A percentile compares a stretch with the other conserved stretches of the same genome.
Evolutionary conservation across 2,329 filamentous ascomycete genomes (phyloP).

Genomic region (Drechslerella coelobrocha): DNA sequence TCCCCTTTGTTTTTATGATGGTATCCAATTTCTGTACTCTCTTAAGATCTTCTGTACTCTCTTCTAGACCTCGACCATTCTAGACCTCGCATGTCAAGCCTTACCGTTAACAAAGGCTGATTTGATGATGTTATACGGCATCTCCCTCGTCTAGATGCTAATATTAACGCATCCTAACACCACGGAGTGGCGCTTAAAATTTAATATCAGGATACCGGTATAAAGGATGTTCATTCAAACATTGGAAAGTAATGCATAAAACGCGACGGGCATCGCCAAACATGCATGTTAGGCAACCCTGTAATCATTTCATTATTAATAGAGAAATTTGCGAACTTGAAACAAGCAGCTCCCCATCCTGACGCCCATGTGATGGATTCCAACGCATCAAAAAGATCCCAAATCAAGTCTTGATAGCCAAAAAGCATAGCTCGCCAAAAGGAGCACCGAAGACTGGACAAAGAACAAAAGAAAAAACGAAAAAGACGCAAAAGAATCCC

Average conservation of each 20-base stretch:
- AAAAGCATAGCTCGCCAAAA: constrained; percentile 7
- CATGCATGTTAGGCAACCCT: constrained; percentile 7
- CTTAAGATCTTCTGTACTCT: too few species aligned
- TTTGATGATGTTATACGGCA: too few species aligned
- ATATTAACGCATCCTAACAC: too few species aligned
- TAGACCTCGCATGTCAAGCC: too few species aligned
- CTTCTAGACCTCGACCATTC: too few species aligned
- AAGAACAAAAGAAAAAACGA: constrained; percentile 25
- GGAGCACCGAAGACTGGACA: neutral
- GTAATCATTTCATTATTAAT: constrained; percentile 5
- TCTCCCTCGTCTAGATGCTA: too few species aligned
- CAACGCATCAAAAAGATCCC: constrained; percentile 1
- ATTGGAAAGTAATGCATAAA: too few species aligned
- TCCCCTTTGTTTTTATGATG: neutral
- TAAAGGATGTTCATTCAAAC: too few species aligned
- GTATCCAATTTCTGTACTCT: constrained; percentile 1
- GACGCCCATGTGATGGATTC: constrained; percentile 28
- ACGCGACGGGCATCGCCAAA: neutral
- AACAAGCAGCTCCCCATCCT: constrained; percentile 22
- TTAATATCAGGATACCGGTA: too few species aligned
- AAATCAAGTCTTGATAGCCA: constrained; percentile 19
- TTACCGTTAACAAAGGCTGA: too few species aligned
- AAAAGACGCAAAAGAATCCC: neutral
- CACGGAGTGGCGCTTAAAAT: too few species aligned
- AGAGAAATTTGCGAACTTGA: constrained; percentile 14